phyloP scores from a whole-genome alignment of 768 basidiomycete genomes.

The Suillus fuscotomentosus region DNA sequence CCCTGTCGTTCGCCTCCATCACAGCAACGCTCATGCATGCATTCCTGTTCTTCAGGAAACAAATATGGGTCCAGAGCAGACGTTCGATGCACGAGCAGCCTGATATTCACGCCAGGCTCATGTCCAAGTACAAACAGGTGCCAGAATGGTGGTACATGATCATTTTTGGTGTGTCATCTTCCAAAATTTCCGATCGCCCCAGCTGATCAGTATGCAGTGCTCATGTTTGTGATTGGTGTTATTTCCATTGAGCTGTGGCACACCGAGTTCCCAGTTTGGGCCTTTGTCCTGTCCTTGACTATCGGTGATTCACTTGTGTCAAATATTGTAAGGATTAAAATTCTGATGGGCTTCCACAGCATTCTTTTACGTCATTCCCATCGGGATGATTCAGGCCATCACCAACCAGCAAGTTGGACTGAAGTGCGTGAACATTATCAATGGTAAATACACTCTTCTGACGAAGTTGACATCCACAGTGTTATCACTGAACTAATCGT shows the following conservation, averaged over 20 bases:
- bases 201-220: slow-evolving; percentile 11
- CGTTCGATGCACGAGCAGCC: slow-evolving; percentile 76
- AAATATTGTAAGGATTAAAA: not conserved
- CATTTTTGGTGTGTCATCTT: slow-evolving; percentile 33
- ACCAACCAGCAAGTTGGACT: slow-evolving; percentile 76
- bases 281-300: slow-evolving; percentile 25
- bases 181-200: slow-evolving; percentile 2
- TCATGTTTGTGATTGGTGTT: slow-evolving; percentile 35
- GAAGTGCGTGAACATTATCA: slow-evolving; percentile 27
- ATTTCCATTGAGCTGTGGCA: slow-evolving; percentile 36
- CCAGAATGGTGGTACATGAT: slow-evolving; percentile 53
- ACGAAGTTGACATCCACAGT: slow-evolving; percentile 2
- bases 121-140: slow-evolving; percentile 44
- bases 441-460: not conserved
- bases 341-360: slow-evolving; percentile 9
- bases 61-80: slow-evolving; percentile 70
- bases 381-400: slow-evolving; percentile 45
- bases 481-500: slow-evolving; percentile 76
- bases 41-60: slow-evolving; percentile 73
- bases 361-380: slow-evolving; percentile 34
- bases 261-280: slow-evolving; percentile 43
- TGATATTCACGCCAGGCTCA: slow-evolving; percentile 57
- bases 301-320: slow-evolving; percentile 7
- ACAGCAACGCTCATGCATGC: slow-evolving; percentile 75
- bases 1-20: slow-evolving; percentile 79